phyloP scores from a whole-genome alignment of 2,329 filamentous ascomycete genomes.

The Blastomyces silverae region DNA sequence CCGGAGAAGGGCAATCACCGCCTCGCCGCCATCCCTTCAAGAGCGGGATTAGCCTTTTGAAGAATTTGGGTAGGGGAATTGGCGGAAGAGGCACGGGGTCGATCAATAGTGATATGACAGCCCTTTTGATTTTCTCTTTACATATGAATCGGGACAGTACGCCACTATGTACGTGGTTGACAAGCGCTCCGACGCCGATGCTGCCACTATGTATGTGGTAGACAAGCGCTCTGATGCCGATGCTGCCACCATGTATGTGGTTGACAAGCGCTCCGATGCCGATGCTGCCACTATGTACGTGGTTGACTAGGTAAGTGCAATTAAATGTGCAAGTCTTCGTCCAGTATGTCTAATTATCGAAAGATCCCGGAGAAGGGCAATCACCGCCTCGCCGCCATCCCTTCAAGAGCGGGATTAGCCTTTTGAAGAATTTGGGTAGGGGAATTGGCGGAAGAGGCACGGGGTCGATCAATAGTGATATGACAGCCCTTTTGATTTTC shows the following conservation, averaged over 20 bases:
- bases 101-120: neutral
- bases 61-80: neutral
- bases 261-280: too few relatives aligned
- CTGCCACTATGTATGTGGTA: conserved; percentile 1
- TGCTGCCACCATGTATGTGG: too few relatives aligned
- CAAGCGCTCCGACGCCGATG: conserved; percentile 7
- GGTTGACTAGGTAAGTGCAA: conserved; percentile 3
- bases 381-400: neutral
- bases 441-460: neutral
- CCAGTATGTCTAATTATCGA: neutral
- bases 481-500: neutral
- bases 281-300: conserved; percentile 2
- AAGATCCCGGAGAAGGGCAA: neutral
- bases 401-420: neutral
- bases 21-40: neutral
- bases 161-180: neutral
- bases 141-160: neutral
- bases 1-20: neutral
- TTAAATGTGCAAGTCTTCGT: neutral
- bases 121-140: neutral
- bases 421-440: neutral
- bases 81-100: neutral
- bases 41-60: neutral
- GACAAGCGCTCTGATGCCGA: too few relatives aligned
- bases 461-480: neutral